These are phyloP conservation scores for Allium cepa DNA, from an alignment of 106 monocot species.

Conservation along the genomic window DNA sequence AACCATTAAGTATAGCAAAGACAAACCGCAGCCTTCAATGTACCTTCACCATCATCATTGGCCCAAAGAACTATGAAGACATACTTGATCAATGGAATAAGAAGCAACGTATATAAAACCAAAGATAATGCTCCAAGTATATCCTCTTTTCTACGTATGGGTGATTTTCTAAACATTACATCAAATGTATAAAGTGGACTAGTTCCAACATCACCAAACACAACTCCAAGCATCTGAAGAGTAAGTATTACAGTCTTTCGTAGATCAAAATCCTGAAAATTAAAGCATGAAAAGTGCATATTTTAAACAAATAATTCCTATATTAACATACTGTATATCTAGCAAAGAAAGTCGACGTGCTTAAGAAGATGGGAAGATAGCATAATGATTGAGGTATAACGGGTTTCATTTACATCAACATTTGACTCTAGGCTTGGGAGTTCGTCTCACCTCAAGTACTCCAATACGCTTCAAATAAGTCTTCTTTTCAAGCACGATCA, in stretches of 20 bases:
- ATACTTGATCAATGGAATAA: conserved; percentile 86
- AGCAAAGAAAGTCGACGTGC: no score
- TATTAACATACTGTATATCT: no score
- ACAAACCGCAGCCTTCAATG: conserved; percentile 7
- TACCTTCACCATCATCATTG: conserved; percentile 94
- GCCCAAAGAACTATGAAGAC: conserved; percentile 63
- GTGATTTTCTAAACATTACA: conserved; percentile 68
- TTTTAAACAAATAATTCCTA: no score
- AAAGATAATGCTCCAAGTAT: conserved; percentile 76
- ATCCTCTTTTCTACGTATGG: conserved; percentile 55
- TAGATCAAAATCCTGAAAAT: conserved; percentile 66
- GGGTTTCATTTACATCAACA: no score
- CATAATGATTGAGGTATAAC: no score
- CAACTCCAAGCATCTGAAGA: conserved; percentile 80
- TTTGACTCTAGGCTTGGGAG: no score
- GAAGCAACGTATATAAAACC: conserved; percentile 75
- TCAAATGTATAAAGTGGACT: conserved; percentile 88
- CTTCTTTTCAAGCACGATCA: no score
- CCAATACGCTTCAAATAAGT: no score
- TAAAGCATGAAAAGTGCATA: conserved; percentile 3
- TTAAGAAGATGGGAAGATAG: no score
- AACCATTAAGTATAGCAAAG: neutral
- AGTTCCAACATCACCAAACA: conserved; percentile 90
- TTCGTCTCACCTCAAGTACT: no score
- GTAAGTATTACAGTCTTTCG: conserved; percentile 43